These are phyloP conservation scores for Tolypocladium nubicola DNA, from an alignment of 2,329 filamentous ascomycete species.

Conservation along the genomic window DNA sequence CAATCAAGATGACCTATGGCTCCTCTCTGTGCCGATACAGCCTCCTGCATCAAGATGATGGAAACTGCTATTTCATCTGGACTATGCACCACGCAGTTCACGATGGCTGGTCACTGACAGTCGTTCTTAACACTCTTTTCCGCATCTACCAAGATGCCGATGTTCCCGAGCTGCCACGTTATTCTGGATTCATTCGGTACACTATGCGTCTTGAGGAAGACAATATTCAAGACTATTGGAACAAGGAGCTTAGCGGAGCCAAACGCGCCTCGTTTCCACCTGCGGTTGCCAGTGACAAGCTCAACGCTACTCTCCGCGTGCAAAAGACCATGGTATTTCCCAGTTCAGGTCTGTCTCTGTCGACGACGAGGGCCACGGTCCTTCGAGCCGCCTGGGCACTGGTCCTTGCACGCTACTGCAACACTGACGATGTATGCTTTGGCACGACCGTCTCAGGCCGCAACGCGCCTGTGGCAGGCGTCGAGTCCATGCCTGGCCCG, in stretches of 20 bases:
- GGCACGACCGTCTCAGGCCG: constrained; percentile 17
- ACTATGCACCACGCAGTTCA: constrained; percentile 12
- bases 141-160: constrained; percentile 1
- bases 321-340: too few species aligned
- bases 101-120: constrained; percentile 9
- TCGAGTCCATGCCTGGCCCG: constrained; percentile 16
- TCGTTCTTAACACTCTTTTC: background rate
- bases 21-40: constrained; percentile 1
- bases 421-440: constrained; percentile 12
- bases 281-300: background rate
- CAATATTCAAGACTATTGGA: background rate
- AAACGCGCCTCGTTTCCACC: constrained; percentile 3
- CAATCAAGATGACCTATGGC: constrained; percentile 2
- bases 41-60: background rate
- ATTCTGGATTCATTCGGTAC: constrained; percentile 6
- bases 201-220: background rate
- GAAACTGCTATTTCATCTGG: constrained; percentile 7
- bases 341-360: background rate
- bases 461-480: constrained; percentile 12
- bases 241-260: background rate
- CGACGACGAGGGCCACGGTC: constrained; percentile 8
- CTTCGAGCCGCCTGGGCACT: constrained; percentile 16
- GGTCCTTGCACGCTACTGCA: constrained; percentile 10
- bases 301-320: background rate
- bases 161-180: background rate